Conservation (phyloP, 192 early-diverging fungal genomes). For the Coemansia sp. region DNA sequence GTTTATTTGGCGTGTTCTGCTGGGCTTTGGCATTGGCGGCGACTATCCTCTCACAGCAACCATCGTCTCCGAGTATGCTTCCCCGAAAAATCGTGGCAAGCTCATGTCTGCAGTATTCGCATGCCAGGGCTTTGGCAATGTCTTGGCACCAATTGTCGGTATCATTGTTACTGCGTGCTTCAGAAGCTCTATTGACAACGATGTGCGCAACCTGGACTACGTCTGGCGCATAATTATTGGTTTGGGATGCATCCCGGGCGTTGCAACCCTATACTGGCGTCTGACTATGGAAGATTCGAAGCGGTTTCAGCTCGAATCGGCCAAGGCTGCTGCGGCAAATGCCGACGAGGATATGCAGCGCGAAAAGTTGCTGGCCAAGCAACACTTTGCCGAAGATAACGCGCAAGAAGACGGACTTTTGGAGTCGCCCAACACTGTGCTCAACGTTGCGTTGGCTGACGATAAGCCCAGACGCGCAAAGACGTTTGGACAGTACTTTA, state of each 20-base stretch:
- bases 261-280: conserved; percentile 87
- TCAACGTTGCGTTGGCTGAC: conserved; percentile 61
- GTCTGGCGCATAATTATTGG: conserved; percentile 92
- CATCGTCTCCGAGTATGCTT: conserved; percentile 91
- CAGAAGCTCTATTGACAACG: conserved; percentile 63
- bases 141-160: conserved; percentile 76
- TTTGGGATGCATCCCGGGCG: conserved; percentile 79
- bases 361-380: conserved; percentile 59
- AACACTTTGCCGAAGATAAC: neutral
- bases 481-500: neutral
- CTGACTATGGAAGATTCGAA: conserved; percentile 84
- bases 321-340: conserved; percentile 20
- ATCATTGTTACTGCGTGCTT: conserved; percentile 71
- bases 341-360: conserved; percentile 50
- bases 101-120: conserved; percentile 90
- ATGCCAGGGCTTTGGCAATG: conserved; percentile 90
- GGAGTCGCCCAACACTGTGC: conserved; percentile 20
- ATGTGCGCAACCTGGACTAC: conserved; percentile 71
- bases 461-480: neutral
- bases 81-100: conserved; percentile 76
- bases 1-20: conserved; percentile 86
- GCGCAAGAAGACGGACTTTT: neutral
- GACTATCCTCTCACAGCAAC: conserved; percentile 95
- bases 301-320: conserved; percentile 53
- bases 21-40: conserved; percentile 92